Base-by-base conservation (phyloP, 2,329 filamentous ascomycete genomes). In the Pseudocercospora fuligena region DNA sequence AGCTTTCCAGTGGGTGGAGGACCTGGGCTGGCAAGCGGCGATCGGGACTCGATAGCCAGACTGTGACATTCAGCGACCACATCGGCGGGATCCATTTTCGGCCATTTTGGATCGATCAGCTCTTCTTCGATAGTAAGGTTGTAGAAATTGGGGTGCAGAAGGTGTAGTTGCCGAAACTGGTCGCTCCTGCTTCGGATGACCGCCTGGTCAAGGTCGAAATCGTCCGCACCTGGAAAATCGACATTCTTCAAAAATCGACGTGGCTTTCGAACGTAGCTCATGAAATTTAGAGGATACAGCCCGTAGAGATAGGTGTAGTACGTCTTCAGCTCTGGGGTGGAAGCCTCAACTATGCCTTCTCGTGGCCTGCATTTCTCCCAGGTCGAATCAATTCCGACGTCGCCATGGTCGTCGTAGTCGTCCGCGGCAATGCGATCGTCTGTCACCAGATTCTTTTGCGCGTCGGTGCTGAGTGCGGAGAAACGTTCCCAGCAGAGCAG, bases 231-330 rank as follows among this genome's bases (percentile, higher is more conserved):
- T 4, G 87, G 84, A 33, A 89, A 90, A 69, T 92, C 88, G 47
- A 90, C 88, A 73, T 91, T 89, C 56, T 92, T 89, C 9, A 95
- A 82, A 74, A 91, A 94, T 69, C 90, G 88, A 71, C 93, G 88
- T 2, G 92, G 92, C 74, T 94, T 94, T 64, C 92, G 87, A 68
- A 95, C 90, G 75, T 94, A 95, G 78, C 90, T 90, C 87, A 93
- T 91, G 72, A 95, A 93, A 76, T 94, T 94, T 74, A 94, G 87
- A 1, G 92, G 92, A 70, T 94, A 95, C 4, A 95, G 81, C 0
- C 92, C 92, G 72, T 95, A 95, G 0, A 95, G 83, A 27, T 93
- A 90, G 2, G 91, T 94, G 73, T 93, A 95, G 78, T 92, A 94
- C 72, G 89, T 87, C 61, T 89, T 80, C 1, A 94, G 83, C 66